Evolutionary conservation across 2,329 filamentous ascomycete genomes (phyloP).

Genomic region (Cordyceps tenuipes): DNA sequence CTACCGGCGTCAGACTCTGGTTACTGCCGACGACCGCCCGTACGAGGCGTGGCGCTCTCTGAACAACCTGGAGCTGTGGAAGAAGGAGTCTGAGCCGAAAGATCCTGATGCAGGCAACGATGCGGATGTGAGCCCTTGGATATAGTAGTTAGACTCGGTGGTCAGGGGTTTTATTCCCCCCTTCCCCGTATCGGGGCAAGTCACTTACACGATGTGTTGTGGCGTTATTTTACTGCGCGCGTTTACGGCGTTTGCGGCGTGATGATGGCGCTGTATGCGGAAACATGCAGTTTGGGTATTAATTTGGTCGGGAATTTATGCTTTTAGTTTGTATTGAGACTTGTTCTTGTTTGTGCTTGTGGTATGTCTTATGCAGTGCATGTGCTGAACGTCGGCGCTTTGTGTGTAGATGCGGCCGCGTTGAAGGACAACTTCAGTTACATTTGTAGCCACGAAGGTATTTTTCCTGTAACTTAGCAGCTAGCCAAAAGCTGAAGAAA

Average conservation of each 20-base stretch:
- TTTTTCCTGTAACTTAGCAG: too few relatives aligned
- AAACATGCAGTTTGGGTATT: too few relatives aligned
- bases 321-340: background rate
- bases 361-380: too few relatives aligned
- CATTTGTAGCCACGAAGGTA: too few relatives aligned
- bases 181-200: background rate
- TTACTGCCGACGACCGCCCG: background rate
- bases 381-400: too few relatives aligned
- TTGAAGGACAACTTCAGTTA: too few relatives aligned
- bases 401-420: too few relatives aligned
- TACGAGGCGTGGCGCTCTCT: background rate
- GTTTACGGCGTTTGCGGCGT: background rate
- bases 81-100: background rate
- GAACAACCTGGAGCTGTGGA: background rate
- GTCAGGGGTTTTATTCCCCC: background rate
- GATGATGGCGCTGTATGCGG: too few relatives aligned
- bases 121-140: background rate
- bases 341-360: too few relatives aligned
- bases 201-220: background rate
- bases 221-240: background rate
- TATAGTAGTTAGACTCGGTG: background rate
- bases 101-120: background rate
- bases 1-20: background rate
- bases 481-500: too few relatives aligned
- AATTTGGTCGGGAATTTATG: background rate